These are phyloP conservation scores for Sphagnum contortum DNA, from an alignment of 225 moss, liverwort and hornwort species.

Conservation along the genomic window DNA sequence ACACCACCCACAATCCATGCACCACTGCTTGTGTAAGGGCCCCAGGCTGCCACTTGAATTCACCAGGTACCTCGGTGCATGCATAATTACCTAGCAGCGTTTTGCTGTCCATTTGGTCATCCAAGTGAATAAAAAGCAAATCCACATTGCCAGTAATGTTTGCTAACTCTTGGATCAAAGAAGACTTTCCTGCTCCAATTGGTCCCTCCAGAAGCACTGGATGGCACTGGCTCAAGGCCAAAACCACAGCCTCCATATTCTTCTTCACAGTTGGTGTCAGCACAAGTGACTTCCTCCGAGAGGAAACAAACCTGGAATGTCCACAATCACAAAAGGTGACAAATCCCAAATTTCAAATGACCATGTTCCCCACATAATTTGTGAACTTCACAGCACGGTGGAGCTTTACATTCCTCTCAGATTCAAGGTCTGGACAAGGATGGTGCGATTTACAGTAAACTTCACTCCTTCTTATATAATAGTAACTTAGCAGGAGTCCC, in stretches of 20 bases:
- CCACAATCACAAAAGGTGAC: background rate
- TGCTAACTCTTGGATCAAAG: constrained; percentile 85
- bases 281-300: constrained; percentile 42
- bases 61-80: constrained; percentile 93
- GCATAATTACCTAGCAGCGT: constrained; percentile 82
- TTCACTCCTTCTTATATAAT: too few relatives aligned
- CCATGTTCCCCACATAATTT: too few relatives aligned
- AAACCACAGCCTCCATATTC: constrained; percentile 83
- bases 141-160: constrained; percentile 73
- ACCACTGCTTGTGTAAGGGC: constrained; percentile 92
- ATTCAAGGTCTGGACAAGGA: too few relatives aligned
- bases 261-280: constrained; percentile 75
- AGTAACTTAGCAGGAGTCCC: too few relatives aligned
- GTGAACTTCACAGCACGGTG: too few relatives aligned
- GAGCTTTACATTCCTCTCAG: too few relatives aligned
- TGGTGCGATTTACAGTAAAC: too few relatives aligned
- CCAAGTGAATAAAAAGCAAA: constrained; percentile 80
- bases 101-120: constrained; percentile 99
- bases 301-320: constrained; percentile 21
- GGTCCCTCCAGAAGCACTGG: constrained; percentile 95
- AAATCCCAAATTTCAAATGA: too few relatives aligned
- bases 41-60: constrained; percentile 98
- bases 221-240: constrained; percentile 83
- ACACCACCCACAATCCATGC: constrained; percentile 93
- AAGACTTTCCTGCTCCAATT: constrained; percentile 83